Conservation (phyloP, 177 flowering plant species). For the Vitis hybrid region DNA sequence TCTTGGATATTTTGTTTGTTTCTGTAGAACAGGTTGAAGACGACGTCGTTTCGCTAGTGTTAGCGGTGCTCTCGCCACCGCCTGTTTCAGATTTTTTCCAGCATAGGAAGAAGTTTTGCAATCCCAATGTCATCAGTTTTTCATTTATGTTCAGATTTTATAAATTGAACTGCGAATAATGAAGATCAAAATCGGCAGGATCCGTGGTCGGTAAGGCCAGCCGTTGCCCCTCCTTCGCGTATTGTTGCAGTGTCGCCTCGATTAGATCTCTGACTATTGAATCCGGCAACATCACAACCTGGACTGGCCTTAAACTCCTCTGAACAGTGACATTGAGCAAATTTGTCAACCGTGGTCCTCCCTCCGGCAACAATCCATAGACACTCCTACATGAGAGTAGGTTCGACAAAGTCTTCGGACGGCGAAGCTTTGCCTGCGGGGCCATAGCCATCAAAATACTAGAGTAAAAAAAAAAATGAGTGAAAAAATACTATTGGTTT, state of each 20-base stretch:
- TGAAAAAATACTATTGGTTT: no score
- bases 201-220: slow-evolving; percentile 49
- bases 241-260: slow-evolving; percentile 50
- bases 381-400: neutral
- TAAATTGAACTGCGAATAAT: slow-evolving; percentile 74
- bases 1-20: slow-evolving; percentile 40
- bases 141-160: slow-evolving; percentile 71
- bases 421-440: rapidly evolving
- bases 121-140: slow-evolving; percentile 68
- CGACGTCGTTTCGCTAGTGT: neutral
- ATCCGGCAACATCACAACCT: slow-evolving; percentile 66
- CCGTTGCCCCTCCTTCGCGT: slow-evolving; percentile 69
- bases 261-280: slow-evolving; percentile 66
- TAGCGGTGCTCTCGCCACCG: slow-evolving; percentile 23
- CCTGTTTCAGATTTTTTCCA: slow-evolving; percentile 20
- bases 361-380: slow-evolving; percentile 9
- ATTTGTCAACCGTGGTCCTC: slow-evolving; percentile 53
- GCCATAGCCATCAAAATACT: no score
- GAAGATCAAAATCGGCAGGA: slow-evolving; percentile 59
- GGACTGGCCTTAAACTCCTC: slow-evolving; percentile 74
- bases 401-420: rapidly evolving
- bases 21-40: slow-evolving; percentile 42
- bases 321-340: slow-evolving; percentile 79
- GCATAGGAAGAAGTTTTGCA: slow-evolving; percentile 82
- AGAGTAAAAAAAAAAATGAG: no score